Evolutionary conservation across 2,329 filamentous ascomycete species (phyloP).

Genomic region (Aureobasidium sp.): DNA sequence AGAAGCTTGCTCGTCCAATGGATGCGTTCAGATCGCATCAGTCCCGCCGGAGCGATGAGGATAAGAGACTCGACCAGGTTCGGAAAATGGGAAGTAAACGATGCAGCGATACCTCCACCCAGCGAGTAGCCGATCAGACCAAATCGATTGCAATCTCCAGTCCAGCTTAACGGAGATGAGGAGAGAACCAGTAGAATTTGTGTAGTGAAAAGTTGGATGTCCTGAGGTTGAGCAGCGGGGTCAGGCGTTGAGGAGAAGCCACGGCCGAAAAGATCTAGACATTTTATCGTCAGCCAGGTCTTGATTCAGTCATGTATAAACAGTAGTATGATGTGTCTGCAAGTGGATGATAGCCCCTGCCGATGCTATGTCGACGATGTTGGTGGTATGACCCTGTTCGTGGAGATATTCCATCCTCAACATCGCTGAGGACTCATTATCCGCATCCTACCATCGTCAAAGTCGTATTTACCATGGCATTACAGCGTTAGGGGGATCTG

Average conservation of each 20-base stretch:
- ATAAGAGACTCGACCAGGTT: constrained; percentile 60
- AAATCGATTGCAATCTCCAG: constrained; percentile 45
- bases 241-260: constrained; percentile 68
- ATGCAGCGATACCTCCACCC: constrained; percentile 63
- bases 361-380: neutral
- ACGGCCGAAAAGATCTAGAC: constrained; percentile 60
- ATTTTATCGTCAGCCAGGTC: neutral
- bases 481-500: no score
- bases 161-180: constrained; percentile 64
- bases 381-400: neutral
- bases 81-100: constrained; percentile 63
- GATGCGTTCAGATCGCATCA: constrained; percentile 59
- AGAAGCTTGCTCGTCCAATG: constrained; percentile 53
- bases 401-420: neutral
- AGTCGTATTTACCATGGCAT: neutral
- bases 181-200: constrained; percentile 64
- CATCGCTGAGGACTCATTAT: neutral
- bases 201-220: constrained; percentile 62
- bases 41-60: constrained; percentile 69
- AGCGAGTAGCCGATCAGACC: constrained; percentile 71
- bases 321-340: neutral
- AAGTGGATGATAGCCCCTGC: neutral
- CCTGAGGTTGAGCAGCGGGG: constrained; percentile 59
- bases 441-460: neutral
- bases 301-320: neutral